phyloP scores from a whole-genome alignment of 768 basidiomycete species.

The Phylloporus sp. region DNA sequence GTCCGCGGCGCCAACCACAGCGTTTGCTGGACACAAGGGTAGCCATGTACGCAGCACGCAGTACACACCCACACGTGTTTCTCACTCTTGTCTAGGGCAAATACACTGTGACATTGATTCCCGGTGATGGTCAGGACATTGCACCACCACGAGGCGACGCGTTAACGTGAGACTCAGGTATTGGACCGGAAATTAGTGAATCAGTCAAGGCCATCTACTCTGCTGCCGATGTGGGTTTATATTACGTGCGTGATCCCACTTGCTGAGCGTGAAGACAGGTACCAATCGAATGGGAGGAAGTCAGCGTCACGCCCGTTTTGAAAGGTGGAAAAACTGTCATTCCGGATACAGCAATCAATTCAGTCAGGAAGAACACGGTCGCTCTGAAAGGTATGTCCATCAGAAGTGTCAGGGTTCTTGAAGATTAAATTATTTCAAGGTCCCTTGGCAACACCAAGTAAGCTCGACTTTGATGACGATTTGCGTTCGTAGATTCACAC shows the following conservation, averaged over 20 bases:
- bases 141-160: conserved; percentile 3
- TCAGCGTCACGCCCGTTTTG: conserved; percentile 90
- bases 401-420: not conserved
- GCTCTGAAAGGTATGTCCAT: conserved; percentile 80
- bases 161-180: conserved; percentile 53
- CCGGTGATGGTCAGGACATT: conserved; percentile 76
- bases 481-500: conserved; percentile 11
- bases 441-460: conserved; percentile 95
- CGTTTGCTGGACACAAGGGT: conserved; percentile 87
- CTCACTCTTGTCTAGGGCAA: conserved; percentile 62
- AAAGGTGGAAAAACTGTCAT: conserved; percentile 97
- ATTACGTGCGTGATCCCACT: conserved; percentile 3
- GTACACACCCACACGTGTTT: not conserved
- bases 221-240: conserved; percentile 66
- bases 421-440: conserved; percentile 42
- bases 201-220: conserved; percentile 91
- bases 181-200: conserved; percentile 98
- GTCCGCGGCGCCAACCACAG: conserved; percentile 73
- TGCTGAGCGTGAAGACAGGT: conserved; percentile 51
- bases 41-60: conserved; percentile 58
- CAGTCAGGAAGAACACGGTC: conserved; percentile 95
- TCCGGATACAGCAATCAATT: conserved; percentile 85
- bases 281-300: conserved; percentile 99
- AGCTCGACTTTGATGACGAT: conserved; percentile 31
- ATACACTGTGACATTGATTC: conserved; percentile 94